phyloP scores from a whole-genome alignment of 768 basidiomycete species.

The Phaeotremella skinneri region DNA sequence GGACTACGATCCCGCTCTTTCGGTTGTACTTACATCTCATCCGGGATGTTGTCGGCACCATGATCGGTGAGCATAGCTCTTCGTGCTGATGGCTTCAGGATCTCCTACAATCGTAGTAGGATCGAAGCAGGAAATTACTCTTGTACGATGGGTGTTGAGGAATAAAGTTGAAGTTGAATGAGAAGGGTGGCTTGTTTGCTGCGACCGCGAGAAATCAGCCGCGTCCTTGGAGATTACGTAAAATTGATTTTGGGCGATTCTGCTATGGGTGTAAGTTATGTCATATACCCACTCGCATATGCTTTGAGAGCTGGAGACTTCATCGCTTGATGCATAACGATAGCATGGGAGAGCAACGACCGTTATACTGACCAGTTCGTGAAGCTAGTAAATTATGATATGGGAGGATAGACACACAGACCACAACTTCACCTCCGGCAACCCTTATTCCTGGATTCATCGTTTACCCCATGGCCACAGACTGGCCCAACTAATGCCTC shows the following conservation, averaged over 20 bases:
- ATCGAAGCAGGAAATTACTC: background rate
- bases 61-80: constrained; percentile 13
- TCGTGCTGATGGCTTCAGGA: no score
- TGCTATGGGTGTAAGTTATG: constrained; percentile 8
- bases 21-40: constrained; percentile 25
- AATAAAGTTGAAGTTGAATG: constrained; percentile 3
- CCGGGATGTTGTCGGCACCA: constrained; percentile 19
- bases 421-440: background rate
- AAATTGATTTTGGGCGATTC: no score
- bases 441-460: constrained; percentile 6
- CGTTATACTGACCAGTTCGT: background rate
- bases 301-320: no score
- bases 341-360: constrained; percentile 5
- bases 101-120: background rate
- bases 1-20: no score
- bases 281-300: constrained; percentile 6
- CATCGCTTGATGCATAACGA: no score
- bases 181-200: constrained; percentile 8
- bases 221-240: no score
- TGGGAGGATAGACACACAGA: background rate
- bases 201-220: constrained; percentile 12
- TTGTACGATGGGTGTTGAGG: background rate
- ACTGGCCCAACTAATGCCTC: background rate
- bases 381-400: constrained; percentile 15
- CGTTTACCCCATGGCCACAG: constrained; percentile 13